Evolutionary conservation across 257 asterid genomes (phyloP).

Genomic region (Nicotiana otophora): DNA sequence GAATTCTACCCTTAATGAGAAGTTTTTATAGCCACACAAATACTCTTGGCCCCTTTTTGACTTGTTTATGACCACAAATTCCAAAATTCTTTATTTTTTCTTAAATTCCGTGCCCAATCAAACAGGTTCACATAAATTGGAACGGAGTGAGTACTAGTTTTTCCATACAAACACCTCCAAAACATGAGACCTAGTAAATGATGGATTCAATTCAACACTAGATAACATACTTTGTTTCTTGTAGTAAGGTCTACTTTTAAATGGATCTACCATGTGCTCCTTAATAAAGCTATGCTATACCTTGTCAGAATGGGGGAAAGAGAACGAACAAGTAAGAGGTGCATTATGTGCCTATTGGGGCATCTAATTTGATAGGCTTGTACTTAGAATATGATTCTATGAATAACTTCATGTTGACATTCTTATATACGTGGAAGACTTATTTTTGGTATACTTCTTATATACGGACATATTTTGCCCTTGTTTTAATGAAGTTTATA

Average conservation of each 20-base stretch:
- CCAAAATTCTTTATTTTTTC: too few relatives aligned
- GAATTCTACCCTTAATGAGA: too few relatives aligned
- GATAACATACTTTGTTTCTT: not conserved
- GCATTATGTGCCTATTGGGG: not conserved
- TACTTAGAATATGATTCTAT: not conserved
- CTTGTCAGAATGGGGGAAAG: not conserved
- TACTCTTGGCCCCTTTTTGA: too few relatives aligned
- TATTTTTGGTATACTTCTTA: too few relatives aligned
- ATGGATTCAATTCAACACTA: not conserved
- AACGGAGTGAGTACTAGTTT: too few relatives aligned
- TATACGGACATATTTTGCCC: too few relatives aligned
- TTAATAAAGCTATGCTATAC: not conserved
- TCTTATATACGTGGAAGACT: not conserved
- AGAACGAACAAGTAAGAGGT: not conserved
- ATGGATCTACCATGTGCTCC: not conserved
- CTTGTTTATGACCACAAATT: too few relatives aligned
- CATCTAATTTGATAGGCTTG: not conserved
- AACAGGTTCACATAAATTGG: too few relatives aligned
- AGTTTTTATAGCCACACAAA: too few relatives aligned
- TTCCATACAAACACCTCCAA: not conserved
- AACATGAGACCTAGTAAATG: not conserved
- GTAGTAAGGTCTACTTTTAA: not conserved
- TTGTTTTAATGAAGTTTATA: too few relatives aligned
- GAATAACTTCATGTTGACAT: not conserved
- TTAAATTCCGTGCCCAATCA: too few relatives aligned